Conservation (phyloP, 2,329 filamentous ascomycete genomes). For the Phoma sp. region DNA sequence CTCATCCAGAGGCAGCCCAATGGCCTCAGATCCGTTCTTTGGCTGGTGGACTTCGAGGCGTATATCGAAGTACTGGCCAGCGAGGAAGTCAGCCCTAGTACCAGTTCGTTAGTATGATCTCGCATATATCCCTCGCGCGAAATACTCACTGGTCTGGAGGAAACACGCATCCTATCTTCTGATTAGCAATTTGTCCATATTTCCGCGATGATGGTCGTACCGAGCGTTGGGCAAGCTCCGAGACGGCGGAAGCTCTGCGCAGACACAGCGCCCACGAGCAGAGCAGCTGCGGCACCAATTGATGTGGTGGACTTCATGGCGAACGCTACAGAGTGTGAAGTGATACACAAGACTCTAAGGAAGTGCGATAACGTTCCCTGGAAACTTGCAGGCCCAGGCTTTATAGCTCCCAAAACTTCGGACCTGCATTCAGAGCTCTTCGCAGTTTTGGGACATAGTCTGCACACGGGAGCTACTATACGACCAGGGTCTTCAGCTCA, state of each 20-base stretch:
- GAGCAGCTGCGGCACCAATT: constrained; percentile 36
- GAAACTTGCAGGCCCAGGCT: constrained; percentile 23
- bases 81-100: constrained; percentile 74
- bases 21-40: constrained; percentile 81
- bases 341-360: constrained; percentile 22
- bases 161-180: constrained; percentile 55
- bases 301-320: constrained; percentile 41
- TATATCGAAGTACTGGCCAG: constrained; percentile 84
- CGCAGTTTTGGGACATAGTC: constrained; percentile 2
- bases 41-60: constrained; percentile 83
- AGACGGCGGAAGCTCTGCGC: constrained; percentile 64
- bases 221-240: constrained; percentile 62
- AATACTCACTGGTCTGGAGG: constrained; percentile 62
- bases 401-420: constrained; percentile 38
- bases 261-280: constrained; percentile 36
- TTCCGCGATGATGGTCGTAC: constrained; percentile 37
- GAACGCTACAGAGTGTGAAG: constrained; percentile 25
- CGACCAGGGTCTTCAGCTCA: constrained; percentile 23
- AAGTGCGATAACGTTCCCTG: constrained; percentile 25
- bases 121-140: constrained; percentile 1
- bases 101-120: constrained; percentile 13
- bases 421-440: constrained; percentile 30
- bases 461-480: constrained; percentile 1
- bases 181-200: constrained; percentile 22
- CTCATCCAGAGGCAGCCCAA: constrained; percentile 71